Base-by-base conservation (phyloP, 441 rosid species). In the Pelargonium citronellum region DNA sequence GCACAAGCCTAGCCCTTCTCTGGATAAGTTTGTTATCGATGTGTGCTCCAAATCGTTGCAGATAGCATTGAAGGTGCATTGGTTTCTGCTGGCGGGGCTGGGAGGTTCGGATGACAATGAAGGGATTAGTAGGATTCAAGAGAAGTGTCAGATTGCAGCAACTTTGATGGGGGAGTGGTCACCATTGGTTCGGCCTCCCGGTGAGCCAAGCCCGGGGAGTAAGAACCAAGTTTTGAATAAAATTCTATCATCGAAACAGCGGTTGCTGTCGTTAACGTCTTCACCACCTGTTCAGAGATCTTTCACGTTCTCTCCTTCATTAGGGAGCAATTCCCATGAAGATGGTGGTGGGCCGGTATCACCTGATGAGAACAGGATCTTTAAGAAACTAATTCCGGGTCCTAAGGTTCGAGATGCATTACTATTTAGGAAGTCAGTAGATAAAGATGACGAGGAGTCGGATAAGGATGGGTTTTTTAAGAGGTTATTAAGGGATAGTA, bases 161-260 rank as follows among this genome's bases (percentile, higher is more conserved):
- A 95, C 98, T 74, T 79, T 95, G 86, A 92, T 79, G 90, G 99
- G 97, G 27, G 96, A 95, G 75, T 95, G 99, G 99, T 86, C 87
- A 5, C 91, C 90, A 3, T 89, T 95, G 41, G 70, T 90, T 72
- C 84, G 81, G 67, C 84, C 85, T 43, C 90, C 68, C 11, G 83
- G 71, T 77, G 83, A 78, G n/a, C 46, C 91, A 4, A 86, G 85
- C 74, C 88, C 90, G 0, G 98, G 97, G 73, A 83, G 90, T 80
- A 95, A 90, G 87, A 95, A 88, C 76, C 99, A 88, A 83, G 93
- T 95, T 75, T 75, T 95, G 72, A 92, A 83, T 80, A 89, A 81
- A 82, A 72, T 95, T 43, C 68, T 89, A 30, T 92, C 98, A 1
- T 92, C 98, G 0, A 95, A 95, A 75, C 97, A 92, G 84, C 86